These are phyloP conservation scores for Quercus robur DNA, from an alignment of 306 rosid genomes.

Conservation along the genomic window DNA sequence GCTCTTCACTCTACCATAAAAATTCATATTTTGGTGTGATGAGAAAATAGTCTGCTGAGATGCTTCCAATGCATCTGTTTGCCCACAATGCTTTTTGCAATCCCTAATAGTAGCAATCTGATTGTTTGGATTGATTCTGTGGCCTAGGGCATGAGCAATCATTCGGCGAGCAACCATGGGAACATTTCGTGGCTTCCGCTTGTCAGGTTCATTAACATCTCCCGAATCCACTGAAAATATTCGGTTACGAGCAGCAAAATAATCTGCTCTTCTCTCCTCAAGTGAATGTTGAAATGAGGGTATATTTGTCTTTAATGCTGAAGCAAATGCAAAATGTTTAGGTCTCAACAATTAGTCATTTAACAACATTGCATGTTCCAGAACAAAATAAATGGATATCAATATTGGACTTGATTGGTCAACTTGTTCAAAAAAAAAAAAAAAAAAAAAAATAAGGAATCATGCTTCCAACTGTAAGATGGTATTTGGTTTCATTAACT, in stretches of 20 bases:
- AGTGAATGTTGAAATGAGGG: constrained; percentile 55
- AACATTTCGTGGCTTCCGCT: constrained; percentile 63
- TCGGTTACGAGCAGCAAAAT: constrained; percentile 86
- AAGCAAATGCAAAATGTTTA: constrained; percentile 19
- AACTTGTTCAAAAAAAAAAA: neutral
- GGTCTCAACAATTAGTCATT: constrained; percentile 9
- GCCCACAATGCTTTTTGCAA: constrained; percentile 28
- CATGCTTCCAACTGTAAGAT: neutral
- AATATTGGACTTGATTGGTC: neutral
- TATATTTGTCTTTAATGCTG: constrained; percentile 38
- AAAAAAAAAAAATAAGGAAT: no score
- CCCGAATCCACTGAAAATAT: constrained; percentile 63
- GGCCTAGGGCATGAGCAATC: constrained; percentile 97
- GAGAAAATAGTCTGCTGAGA: constrained; percentile 25
- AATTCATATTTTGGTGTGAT: constrained; percentile 25
- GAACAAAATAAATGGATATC: neutral
- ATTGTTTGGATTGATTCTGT: constrained; percentile 52
- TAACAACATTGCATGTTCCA: neutral
- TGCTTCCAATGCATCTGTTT: constrained; percentile 24
- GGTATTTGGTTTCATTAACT: neutral
- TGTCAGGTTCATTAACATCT: constrained; percentile 46
- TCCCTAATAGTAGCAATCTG: constrained; percentile 31
- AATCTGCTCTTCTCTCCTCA: constrained; percentile 83
- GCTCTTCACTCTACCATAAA: constrained; percentile 23
- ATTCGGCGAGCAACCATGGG: constrained; percentile 94